These are phyloP conservation scores for Cylindrotheca closterium DNA, from an alignment of 108 stramenopile species.

Conservation along the genomic window DNA sequence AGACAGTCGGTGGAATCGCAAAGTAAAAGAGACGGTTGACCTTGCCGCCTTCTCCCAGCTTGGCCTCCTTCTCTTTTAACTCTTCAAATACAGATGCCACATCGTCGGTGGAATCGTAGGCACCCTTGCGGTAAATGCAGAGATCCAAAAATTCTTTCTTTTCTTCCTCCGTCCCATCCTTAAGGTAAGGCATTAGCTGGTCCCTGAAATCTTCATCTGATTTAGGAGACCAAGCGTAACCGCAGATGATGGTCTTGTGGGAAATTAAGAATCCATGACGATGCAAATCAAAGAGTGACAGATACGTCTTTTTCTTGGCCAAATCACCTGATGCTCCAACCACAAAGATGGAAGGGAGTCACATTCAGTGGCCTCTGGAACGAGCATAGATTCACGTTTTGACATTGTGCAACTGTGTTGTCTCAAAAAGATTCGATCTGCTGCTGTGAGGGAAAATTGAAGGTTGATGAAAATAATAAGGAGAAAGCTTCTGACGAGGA, in stretches of 20 bases:
- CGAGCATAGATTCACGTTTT: no score
- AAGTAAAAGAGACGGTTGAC: conserved; percentile 92
- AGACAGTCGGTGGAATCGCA: conserved; percentile 97
- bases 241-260: conserved; percentile 64
- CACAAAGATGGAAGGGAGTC: conserved; percentile 62
- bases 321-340: conserved; percentile 91
- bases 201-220: conserved; percentile 80
- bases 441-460: no score
- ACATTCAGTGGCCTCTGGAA: no score
- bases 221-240: conserved; percentile 90
- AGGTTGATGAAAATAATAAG: no score
- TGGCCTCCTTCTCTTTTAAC: conserved; percentile 12
- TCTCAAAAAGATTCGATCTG: no score
- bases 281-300: conserved; percentile 87
- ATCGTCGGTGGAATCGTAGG: conserved; percentile 78
- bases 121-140: conserved; percentile 76
- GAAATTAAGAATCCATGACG: conserved; percentile 72
- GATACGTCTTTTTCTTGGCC: conserved; percentile 97
- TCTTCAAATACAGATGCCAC: conserved; percentile 43
- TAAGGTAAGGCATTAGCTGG: conserved; percentile 62
- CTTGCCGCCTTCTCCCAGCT: conserved; percentile 9
- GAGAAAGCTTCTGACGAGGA: no score
- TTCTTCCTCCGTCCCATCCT: conserved; percentile 37
- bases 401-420: no score
- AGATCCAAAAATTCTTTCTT: conserved; percentile 72